Percentiles rank a stretch among this genome's conserved stretches.
Conservation (phyloP, 148 eudicot genomes). For the Pharnaceum exiguum region DNA sequence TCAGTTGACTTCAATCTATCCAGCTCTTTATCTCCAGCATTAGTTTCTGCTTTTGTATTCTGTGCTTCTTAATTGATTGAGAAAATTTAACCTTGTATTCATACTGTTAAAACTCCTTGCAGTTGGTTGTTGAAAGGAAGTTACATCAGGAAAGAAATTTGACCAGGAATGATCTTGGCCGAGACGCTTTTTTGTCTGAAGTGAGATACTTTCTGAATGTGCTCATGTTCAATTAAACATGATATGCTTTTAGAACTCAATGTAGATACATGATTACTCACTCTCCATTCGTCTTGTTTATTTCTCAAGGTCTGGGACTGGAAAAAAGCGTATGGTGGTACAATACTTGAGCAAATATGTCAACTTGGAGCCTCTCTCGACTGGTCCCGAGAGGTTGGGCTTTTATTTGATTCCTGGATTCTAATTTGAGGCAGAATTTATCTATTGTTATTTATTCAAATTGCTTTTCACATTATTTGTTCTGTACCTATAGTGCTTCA, state of each 20-base stretch:
- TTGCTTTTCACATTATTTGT: conserved; percentile 3
- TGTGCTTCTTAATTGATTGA: not conserved
- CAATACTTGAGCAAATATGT: conserved; percentile 74
- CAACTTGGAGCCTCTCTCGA: conserved; percentile 88
- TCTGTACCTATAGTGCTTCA: conserved; percentile 61
- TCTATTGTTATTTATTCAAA: not conserved
- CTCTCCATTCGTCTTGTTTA: too few species aligned
- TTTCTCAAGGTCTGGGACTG: conserved; percentile 97
- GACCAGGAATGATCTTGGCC: conserved; percentile 87
- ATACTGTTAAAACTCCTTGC: not conserved
- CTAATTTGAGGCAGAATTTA: not conserved
- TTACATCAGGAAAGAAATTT: conserved; percentile 69
- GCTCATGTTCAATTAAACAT: not conserved
- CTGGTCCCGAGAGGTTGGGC: conserved; percentile 91
- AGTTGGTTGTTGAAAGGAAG: conserved; percentile 98
- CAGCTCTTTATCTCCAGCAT: too few species aligned
- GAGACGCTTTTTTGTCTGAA: conserved; percentile 73
- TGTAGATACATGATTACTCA: too few species aligned
- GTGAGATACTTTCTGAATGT: conserved; percentile 47
- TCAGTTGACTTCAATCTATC: too few species aligned
- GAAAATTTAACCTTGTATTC: not conserved
- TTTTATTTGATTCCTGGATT: not conserved
- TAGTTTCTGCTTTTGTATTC: too few species aligned
- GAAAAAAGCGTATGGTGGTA: conserved; percentile 87
- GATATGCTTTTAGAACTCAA: too few species aligned